Percentiles rank a stretch among this genome's conserved stretches.
Conservation (phyloP, 106 monocot species). For the Allium cepa region DNA sequence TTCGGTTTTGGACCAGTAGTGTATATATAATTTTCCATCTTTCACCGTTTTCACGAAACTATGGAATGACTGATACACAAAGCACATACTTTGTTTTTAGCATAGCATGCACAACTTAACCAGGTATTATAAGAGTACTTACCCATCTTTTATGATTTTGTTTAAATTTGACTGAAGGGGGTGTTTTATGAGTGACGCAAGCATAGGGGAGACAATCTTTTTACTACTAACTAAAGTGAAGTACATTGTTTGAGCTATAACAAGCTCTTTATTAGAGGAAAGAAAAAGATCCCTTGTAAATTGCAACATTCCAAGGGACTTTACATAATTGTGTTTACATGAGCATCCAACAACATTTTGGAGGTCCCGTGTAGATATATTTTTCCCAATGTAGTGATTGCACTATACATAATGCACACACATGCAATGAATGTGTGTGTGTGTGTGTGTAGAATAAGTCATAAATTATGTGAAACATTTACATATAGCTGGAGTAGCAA, state of each 20-base stretch:
- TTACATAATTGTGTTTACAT: constrained; percentile 10
- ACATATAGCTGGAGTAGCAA: not conserved
- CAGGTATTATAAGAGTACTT: no score
- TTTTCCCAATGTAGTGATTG: not conserved
- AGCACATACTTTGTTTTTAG: no score
- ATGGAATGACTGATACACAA: no score
- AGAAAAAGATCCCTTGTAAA: not conserved
- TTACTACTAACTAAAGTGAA: constrained; percentile 29
- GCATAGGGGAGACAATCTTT: constrained; percentile 36
- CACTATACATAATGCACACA: not conserved
- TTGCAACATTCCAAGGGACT: constrained; percentile 4
- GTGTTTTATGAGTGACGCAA: constrained; percentile 24
- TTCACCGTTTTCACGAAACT: no score
- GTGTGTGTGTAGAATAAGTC: not conserved
- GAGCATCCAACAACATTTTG: constrained; percentile 8
- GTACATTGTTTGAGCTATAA: not conserved
- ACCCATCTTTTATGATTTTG: constrained; percentile 2
- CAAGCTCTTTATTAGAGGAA: not conserved
- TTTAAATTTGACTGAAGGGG: constrained; percentile 18
- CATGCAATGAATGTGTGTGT: no score
- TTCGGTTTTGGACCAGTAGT: no score
- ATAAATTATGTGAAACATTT: not conserved
- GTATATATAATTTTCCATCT: no score
- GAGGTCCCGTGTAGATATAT: constrained; percentile 4
- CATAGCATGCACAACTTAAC: no score